Evolutionary conservation across 2,329 filamentous ascomycete species (phyloP), one percentile per base, ranked within the genome.

Genomic region (Talaromyces amestolkiae): DNA sequence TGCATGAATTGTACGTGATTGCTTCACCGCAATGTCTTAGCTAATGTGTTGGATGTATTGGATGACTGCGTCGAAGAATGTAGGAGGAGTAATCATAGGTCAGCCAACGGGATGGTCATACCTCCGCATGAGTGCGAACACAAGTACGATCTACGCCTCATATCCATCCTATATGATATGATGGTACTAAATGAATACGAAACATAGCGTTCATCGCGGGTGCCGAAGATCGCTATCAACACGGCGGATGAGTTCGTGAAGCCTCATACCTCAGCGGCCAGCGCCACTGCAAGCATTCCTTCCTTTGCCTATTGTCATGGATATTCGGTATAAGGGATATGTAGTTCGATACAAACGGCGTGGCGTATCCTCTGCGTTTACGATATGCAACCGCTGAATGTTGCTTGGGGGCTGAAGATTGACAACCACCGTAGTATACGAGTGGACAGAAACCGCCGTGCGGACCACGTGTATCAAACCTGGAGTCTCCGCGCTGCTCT

Each of bases 191-290:
- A 8, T 49, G 19, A 27, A 51, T 33, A 53, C 49, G 24, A 53
- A 53, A 33, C 49, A 17, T 49, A 17, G 45, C 22, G 47, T 9
- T 27, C 45, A 37, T 22, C 31, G 19, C 54, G 54, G 54, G 54
- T 58, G 35, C 37, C 19, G 53, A 35, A 31, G 33, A 54, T 54
- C 51, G 17, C 51, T 35, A 35, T 19, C n/a, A 1, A 49, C 17
- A 47, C 17, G 24, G 47, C 47, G 15, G 47, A 51, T 31, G 22
- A 31, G 24, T 51, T 51, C 47, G 47, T 58, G 53, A 58, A 39
- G 53, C 53, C 53, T 39, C 53, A 37, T 39, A 58, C 33, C 33
- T 58, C 31, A 58, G 53, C 22, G 31, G 53, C 53, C 47, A 51
- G 47, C 24, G 47, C 47, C 47, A 51, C 47, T 3, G 15, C 24